These are phyloP conservation scores for Akanthomyces lecanii DNA, from an alignment of 2,329 filamentous ascomycete species.

Conservation along the genomic window DNA sequence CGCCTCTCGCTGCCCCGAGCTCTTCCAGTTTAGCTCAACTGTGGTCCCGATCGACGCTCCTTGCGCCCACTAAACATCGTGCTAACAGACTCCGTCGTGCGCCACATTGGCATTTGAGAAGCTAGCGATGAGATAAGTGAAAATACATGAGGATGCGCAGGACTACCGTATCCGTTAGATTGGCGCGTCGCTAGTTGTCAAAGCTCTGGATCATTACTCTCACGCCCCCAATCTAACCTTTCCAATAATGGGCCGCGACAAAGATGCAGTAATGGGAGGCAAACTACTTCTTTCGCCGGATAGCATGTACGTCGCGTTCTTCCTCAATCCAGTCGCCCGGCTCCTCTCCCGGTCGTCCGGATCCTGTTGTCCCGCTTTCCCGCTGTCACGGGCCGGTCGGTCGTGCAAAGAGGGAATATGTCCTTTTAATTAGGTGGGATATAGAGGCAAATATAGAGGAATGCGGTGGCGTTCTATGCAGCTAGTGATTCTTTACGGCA, in stretches of 20 bases:
- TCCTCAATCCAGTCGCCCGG: background rate
- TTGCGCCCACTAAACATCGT: background rate
- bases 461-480: background rate
- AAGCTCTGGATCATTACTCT: background rate
- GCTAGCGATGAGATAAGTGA: background rate
- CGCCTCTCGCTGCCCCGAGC: background rate
- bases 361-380: background rate
- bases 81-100: background rate
- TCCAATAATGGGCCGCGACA: background rate
- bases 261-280: background rate
- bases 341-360: background rate
- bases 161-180: background rate
- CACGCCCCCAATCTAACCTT: background rate
- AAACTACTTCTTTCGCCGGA: background rate
- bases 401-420: background rate
- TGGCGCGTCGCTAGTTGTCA: background rate
- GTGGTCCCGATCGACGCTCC: background rate
- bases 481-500: background rate
- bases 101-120: background rate
- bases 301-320: background rate
- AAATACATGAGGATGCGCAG: background rate
- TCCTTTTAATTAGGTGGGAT: background rate
- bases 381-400: background rate
- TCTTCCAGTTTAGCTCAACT: background rate
- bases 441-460: background rate